A percentile compares a stretch with the other conserved stretches of the same genome.
Conservation (phyloP, 176 grass and related monocot species). For the Ensete ventricosum region DNA sequence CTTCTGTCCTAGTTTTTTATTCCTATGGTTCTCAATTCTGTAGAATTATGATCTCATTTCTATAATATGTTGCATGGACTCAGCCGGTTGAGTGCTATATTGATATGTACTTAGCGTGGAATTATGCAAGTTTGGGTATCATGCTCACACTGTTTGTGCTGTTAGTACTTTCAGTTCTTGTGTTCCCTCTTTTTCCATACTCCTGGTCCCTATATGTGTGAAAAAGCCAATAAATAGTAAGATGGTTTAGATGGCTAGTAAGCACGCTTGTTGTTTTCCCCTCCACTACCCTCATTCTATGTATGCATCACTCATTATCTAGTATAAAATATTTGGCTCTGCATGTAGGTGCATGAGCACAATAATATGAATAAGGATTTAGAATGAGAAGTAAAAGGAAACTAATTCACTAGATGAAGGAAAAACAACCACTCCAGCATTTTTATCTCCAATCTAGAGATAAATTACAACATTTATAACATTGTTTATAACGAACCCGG, state of each 20-base stretch:
- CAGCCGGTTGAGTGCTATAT: neutral
- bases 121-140: neutral
- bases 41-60: neutral
- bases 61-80: neutral
- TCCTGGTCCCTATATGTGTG: no score
- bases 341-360: neutral
- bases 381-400: neutral
- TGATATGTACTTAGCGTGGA: neutral
- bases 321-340: neutral
- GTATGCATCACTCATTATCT: neutral
- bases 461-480: neutral
- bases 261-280: neutral
- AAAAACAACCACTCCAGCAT: neutral
- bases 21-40: neutral
- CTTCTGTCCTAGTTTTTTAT: no score
- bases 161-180: no score
- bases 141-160: neutral
- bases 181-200: no score
- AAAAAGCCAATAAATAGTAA: no score
- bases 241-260: no score
- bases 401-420: neutral
- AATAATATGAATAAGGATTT: neutral
- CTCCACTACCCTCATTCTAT: neutral
- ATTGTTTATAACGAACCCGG: neutral
- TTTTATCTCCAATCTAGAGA: neutral